These are phyloP conservation scores for Diaporthe citri DNA, from an alignment of 2,329 filamentous ascomycete genomes.

Conservation along the genomic window DNA sequence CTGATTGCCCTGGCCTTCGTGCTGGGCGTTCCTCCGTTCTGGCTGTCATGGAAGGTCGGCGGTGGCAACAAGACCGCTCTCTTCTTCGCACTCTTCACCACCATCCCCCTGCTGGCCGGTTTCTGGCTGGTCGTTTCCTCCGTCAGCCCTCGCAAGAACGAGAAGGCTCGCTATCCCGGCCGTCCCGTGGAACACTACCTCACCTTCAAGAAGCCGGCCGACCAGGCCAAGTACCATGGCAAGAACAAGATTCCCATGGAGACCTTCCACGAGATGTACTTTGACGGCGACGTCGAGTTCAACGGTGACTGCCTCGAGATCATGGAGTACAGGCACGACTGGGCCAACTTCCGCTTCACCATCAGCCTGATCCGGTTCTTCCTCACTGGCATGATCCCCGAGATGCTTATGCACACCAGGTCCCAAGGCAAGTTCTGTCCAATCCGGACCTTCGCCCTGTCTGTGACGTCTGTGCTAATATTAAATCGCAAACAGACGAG, in stretches of 20 bases:
- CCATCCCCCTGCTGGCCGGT: slow-evolving; percentile 80
- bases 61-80: slow-evolving; percentile 89
- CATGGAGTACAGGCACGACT: slow-evolving; percentile 95
- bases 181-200: slow-evolving; percentile 92
- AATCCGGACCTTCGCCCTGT: background rate
- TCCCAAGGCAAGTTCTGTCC: slow-evolving; percentile 76
- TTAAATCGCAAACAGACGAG: slow-evolving; percentile 73
- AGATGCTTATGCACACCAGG: slow-evolving; percentile 92
- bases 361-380: slow-evolving; percentile 88
- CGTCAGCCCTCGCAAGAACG: slow-evolving; percentile 89
- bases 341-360: slow-evolving; percentile 95
- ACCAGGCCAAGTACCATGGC: slow-evolving; percentile 77
- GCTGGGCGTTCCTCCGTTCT: slow-evolving; percentile 79
- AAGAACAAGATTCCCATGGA: slow-evolving; percentile 88
- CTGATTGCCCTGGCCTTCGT: slow-evolving; percentile 81
- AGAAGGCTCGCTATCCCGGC: slow-evolving; percentile 89
- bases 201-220: slow-evolving; percentile 77
- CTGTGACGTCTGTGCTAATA: background rate
- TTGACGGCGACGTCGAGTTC: slow-evolving; percentile 93
- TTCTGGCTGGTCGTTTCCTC: slow-evolving; percentile 88
- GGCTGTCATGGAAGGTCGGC: slow-evolving; percentile 84
- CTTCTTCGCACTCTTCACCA: slow-evolving; percentile 85
- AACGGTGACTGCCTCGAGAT: slow-evolving; percentile 92
- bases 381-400: slow-evolving; percentile 87
- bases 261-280: slow-evolving; percentile 98